Evolutionary conservation across 148 eudicot species (phyloP).

Genomic region (Bassia scoparia): DNA sequence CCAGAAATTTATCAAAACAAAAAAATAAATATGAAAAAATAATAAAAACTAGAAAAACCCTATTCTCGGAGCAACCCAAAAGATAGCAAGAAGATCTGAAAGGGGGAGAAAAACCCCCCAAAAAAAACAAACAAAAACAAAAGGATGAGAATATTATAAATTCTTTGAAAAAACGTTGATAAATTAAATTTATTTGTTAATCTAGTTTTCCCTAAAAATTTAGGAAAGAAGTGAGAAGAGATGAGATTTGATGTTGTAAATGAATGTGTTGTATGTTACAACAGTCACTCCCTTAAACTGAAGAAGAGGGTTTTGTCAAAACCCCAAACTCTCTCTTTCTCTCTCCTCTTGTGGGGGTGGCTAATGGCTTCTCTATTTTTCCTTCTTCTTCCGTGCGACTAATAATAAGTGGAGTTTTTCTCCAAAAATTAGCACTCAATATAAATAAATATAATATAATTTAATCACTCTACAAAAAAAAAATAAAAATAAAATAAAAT

Average conservation of each 20-base stretch:
- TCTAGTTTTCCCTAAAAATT: background rate
- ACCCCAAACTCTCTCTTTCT: too few species aligned
- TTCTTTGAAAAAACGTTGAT: background rate
- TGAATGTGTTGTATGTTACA: too few species aligned
- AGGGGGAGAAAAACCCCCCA: background rate
- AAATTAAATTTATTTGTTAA: background rate
- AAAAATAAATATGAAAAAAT: background rate
- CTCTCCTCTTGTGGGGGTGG: too few species aligned
- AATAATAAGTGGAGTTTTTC: too few species aligned
- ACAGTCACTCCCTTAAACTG: too few species aligned
- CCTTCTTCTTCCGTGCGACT: too few species aligned
- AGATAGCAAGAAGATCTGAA: conserved; percentile 12
- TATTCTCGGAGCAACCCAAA: background rate
- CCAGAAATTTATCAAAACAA: background rate
- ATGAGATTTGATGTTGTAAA: conserved; percentile 18
- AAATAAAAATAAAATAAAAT: too few species aligned
- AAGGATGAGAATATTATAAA: background rate
- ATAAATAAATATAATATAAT: too few species aligned
- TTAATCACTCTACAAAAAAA: too few species aligned
- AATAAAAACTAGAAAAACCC: conserved; percentile 8
- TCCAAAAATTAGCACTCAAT: too few species aligned
- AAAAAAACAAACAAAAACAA: conserved; percentile 6
- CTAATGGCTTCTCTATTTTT: too few species aligned
- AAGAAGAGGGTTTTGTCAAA: too few species aligned
- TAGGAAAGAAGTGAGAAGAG: conserved; percentile 5